Evolutionary conservation across 2,329 filamentous ascomycete genomes (phyloP).

Genomic region (Sordariomycetes sp.): DNA sequence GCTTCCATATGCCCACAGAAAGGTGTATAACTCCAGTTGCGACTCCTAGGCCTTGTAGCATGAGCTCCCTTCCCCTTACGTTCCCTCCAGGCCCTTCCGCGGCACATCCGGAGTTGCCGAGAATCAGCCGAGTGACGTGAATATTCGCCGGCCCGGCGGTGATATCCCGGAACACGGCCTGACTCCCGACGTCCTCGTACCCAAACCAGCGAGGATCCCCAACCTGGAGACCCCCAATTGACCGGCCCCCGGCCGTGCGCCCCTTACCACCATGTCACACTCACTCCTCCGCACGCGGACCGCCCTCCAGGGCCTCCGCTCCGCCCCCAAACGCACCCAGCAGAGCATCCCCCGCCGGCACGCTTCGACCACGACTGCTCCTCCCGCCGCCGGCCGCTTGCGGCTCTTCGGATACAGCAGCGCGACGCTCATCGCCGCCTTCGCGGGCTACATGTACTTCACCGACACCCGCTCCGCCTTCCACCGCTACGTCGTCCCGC

Average conservation of each 20-base stretch:
- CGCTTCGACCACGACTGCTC: constrained; percentile 16
- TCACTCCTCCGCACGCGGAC: constrained; percentile 8
- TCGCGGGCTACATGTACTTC: constrained; percentile 49
- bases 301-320: constrained; percentile 7
- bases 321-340: neutral
- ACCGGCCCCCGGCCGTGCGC: neutral
- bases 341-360: constrained; percentile 14
- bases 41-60: neutral
- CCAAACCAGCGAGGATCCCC: neutral
- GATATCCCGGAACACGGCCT: neutral
- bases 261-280: constrained; percentile 6
- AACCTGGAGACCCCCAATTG: neutral
- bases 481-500: constrained; percentile 56
- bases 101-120: neutral
- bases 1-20: neutral
- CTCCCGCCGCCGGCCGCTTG: constrained; percentile 14
- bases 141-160: neutral
- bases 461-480: constrained; percentile 62
- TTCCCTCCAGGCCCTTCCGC: neutral
- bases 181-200: neutral
- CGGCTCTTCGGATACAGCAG: constrained; percentile 26
- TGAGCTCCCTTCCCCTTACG: neutral
- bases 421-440: constrained; percentile 24
- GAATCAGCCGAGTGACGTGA: constrained; percentile 1
- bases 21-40: neutral